A percentile compares a stretch with the other conserved stretches of the same genome.
These are phyloP conservation scores for Aureobasidium sp. DNA, from an alignment of 2,329 filamentous ascomycete species.

Conservation along the genomic window DNA sequence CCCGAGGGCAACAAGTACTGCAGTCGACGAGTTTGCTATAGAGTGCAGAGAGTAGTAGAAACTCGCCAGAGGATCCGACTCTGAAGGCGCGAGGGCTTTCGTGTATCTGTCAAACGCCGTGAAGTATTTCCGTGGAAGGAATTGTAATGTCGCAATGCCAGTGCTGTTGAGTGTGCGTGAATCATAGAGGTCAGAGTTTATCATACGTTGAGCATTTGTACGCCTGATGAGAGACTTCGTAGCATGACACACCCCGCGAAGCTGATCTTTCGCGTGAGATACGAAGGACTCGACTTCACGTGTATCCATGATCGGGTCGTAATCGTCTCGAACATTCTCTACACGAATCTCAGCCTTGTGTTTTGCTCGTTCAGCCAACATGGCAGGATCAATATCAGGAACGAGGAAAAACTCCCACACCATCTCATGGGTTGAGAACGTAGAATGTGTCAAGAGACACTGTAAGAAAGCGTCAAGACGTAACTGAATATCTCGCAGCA, in stretches of 20 bases:
- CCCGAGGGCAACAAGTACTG: conserved; percentile 70
- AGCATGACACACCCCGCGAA: conserved; percentile 75
- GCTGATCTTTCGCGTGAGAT: conserved; percentile 80
- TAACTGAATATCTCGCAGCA: conserved; percentile 80
- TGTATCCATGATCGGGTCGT: conserved; percentile 70
- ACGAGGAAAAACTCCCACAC: conserved; percentile 99
- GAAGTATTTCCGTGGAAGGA: conserved; percentile 62
- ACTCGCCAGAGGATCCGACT: conserved; percentile 63
- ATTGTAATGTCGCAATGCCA: conserved; percentile 50
- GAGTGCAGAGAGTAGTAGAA: conserved; percentile 73
- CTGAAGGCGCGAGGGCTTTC: conserved; percentile 55
- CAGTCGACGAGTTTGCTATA: conserved; percentile 75
- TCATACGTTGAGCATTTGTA: conserved; percentile 65
- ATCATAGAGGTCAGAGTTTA: conserved; percentile 60
- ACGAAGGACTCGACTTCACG: conserved; percentile 90
- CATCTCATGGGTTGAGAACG: conserved; percentile 93
- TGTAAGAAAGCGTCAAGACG: conserved; percentile 82
- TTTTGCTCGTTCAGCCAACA: conserved; percentile 81
- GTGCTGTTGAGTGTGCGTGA: conserved; percentile 50
- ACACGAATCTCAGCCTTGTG: conserved; percentile 76
- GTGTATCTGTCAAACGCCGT: conserved; percentile 68
- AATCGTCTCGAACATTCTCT: conserved; percentile 84
- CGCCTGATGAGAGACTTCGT: conserved; percentile 76
- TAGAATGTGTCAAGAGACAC: conserved; percentile 78
- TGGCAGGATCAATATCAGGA: conserved; percentile 81